Evolutionary conservation across 176 grass and related monocot species (phyloP), one percentile per base, ranked within the genome.

Genomic region (Zoysia pacifica): DNA sequence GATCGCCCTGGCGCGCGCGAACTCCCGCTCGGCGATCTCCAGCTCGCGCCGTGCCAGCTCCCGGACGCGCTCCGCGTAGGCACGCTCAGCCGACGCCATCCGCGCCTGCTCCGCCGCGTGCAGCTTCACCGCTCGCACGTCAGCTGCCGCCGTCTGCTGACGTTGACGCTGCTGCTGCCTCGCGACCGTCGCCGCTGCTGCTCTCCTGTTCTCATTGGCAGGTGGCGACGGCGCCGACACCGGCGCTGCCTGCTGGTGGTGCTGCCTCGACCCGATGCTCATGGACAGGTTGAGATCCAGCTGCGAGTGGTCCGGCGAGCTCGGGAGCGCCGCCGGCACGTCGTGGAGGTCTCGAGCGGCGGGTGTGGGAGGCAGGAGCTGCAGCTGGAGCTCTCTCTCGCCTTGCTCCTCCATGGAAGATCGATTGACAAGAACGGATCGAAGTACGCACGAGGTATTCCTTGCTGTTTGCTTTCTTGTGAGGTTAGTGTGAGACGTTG

Each of bases 281-380:
- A 99, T 99, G 4, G 90, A 93, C 53, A 99, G 82, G 80, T 87
- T 86, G 6, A 99, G 93, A 70, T 99, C 93, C 55, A 96, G 84
- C 35, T 52, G 83, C 36, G 63, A 50, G 46, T 86, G 84, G n/a
- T 75, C 67, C 16, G 70, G 40, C 6, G 19, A 52, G 66, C 55
- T 78, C 52, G 9, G 7, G 15, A 40, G 35, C 47, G 4, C n/a
- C 28, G 55, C 11, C 7, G 75, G 69, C 39, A 48, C 44, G 3
- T 75, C 42, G 3, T 67, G 36, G 18, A 44, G 28, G 55, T 18
- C 18, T 3, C 36, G n/a, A 48, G 38, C 77, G 39, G 84, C 79
- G 5, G 86, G 54, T 4, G 70, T 52, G 0, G 92, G 91, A 36
- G 89, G 79, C 61, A 98, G 79, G 49, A 98, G 81, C 50, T 79